Evolutionary conservation across 768 basidiomycete species (phyloP).

Genomic region (Erythrobasidium yunnanense): DNA sequence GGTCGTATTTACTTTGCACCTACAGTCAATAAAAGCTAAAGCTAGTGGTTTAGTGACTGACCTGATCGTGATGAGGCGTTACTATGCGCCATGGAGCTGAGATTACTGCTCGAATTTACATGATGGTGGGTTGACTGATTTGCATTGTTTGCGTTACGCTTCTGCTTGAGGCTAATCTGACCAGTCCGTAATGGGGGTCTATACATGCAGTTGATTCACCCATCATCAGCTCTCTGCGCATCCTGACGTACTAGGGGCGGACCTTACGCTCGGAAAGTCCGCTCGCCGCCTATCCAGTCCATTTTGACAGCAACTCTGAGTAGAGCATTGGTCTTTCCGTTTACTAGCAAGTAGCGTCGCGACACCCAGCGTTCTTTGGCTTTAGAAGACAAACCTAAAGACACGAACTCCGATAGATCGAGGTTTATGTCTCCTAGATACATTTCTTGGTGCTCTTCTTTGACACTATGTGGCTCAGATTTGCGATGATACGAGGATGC

Average conservation of each 20-base stretch:
- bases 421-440: constrained; percentile 33
- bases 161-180: neutral
- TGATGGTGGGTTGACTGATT: neutral
- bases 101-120: neutral
- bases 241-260: neutral
- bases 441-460: constrained; percentile 30
- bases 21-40: too few relatives aligned
- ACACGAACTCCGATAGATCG: constrained; percentile 35
- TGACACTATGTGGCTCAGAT: too few relatives aligned
- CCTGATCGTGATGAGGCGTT: neutral
- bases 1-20: too few relatives aligned
- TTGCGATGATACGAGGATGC: too few relatives aligned
- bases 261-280: constrained; percentile 31
- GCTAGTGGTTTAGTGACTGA: too few relatives aligned
- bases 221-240: neutral
- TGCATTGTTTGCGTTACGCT: neutral
- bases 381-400: neutral
- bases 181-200: constrained; percentile 4
- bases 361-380: constrained; percentile 21
- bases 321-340: constrained; percentile 36
- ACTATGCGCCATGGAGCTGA: neutral
- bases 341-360: constrained; percentile 32
- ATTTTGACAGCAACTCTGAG: constrained; percentile 36
- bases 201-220: too few relatives aligned
- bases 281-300: constrained; percentile 34